Evolutionary conservation across 495 filamentous ascomycete species (phyloP), one percentile per base, ranked within the genome.

Genomic region (Oidiodendron maius): DNA sequence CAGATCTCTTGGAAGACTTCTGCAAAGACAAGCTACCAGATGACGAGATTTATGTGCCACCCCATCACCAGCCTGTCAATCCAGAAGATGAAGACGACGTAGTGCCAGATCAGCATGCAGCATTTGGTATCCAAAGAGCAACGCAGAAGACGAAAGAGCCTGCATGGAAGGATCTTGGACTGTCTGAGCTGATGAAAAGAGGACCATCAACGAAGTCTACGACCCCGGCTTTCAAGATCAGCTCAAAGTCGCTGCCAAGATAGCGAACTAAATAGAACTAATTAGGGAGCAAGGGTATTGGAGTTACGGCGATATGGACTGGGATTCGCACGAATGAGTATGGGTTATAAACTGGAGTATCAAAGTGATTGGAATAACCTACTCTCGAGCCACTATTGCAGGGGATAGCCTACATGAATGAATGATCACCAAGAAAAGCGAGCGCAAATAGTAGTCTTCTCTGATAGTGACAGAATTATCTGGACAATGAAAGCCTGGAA

Each of bases 61-160:
- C 86, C 2, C 87, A 96, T 48, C 81, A 90, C 65, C 89, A 95
- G 64, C 93, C 93, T 1, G 74, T 90, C 40, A 96, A 96, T 65
- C 93, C 93, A 0, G 93, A 97, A 67, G 93, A 98, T 62, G 93
- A 98, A 67, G 93, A 98, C 58, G 93, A 97, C 54, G 86, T 98
- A 3, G 91, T 98, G 10, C 93, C 93, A 0, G 90, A 97, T 59
- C 90, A 96, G 71, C 93, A 98, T 65, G 91, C 93, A 1, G 93
- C 93, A 4, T 98, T 96, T 68, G 93, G 93, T 2, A 96, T 98
- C 58, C 77, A 84, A 57, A 79, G 90, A 56, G 93, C 91, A 0
- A 95, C 82, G 53, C 81, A 86, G 68, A 77, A 76, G 42, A 68
- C 66, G 54, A 70, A 74, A 44, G 89, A 91, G 68, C 69, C 81